A percentile compares a stretch with the other conserved stretches of the same genome.
Conservation (phyloP, 805 yeast genomes). For the Gaillardinia entomophila region DNA sequence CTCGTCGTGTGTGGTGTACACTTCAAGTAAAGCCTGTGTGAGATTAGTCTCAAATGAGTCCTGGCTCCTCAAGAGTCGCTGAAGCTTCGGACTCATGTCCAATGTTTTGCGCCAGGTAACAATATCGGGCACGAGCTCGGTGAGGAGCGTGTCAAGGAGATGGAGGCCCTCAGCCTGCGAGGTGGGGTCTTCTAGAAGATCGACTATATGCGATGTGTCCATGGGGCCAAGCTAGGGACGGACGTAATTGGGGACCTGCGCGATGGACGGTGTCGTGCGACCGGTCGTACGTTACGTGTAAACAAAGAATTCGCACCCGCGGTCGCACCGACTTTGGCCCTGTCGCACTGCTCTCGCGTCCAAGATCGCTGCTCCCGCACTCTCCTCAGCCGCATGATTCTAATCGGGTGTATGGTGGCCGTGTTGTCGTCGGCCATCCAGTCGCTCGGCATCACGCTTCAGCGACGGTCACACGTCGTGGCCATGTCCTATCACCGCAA, state of each 20-base stretch:
- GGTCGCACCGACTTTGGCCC: too few species aligned
- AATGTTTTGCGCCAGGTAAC: not conserved
- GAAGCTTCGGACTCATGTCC: not conserved
- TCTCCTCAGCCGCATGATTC: constrained; percentile 17
- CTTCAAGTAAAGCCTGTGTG: constrained; percentile 26
- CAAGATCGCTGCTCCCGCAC: not conserved
- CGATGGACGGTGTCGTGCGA: constrained; percentile 1
- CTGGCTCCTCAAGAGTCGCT: constrained; percentile 41
- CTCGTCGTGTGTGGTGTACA: constrained; percentile 9
- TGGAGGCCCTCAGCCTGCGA: not conserved
- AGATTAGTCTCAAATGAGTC: constrained; percentile 50
- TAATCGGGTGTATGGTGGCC: constrained; percentile 64
- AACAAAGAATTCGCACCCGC: not conserved
- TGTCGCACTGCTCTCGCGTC: too few species aligned
- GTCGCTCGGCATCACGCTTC: constrained; percentile 76
- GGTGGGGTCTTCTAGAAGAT: not conserved
- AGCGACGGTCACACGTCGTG: constrained; percentile 66
- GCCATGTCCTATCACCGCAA: constrained; percentile 24
- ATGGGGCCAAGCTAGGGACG: too few species aligned
- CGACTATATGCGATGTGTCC: constrained; percentile 76
- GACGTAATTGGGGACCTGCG: too few species aligned
- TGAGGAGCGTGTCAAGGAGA: not conserved
- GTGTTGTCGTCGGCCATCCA: constrained; percentile 73
- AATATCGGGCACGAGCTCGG: not conserved
- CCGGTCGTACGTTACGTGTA: constrained; percentile 3